These are phyloP conservation scores for Gillenia trifoliata DNA, from an alignment of 306 rosid species.

Conservation along the genomic window DNA sequence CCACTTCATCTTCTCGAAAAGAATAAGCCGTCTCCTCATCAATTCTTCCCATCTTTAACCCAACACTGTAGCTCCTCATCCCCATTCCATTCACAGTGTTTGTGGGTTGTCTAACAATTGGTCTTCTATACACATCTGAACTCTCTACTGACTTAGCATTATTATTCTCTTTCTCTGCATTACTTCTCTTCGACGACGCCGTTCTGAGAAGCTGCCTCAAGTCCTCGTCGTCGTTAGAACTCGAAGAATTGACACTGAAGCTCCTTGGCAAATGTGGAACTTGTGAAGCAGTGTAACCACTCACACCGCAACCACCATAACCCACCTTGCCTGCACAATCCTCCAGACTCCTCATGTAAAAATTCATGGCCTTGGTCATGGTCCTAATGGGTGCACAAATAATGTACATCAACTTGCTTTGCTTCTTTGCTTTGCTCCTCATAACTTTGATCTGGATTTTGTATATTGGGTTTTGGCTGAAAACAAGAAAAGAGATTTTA, in stretches of 20 bases:
- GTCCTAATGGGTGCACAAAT: conserved; percentile 33
- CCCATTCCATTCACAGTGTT: conserved; percentile 4
- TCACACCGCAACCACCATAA: background rate
- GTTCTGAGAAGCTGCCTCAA: conserved; percentile 6
- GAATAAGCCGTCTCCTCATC: conserved; percentile 50
- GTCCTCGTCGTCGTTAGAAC: conserved; percentile 1
- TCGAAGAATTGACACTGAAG: conserved; percentile 12
- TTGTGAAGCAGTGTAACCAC: conserved; percentile 1
- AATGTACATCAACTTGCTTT: conserved; percentile 11
- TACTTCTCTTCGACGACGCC: background rate
- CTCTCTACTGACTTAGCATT: background rate
- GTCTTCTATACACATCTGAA: conserved; percentile 8
- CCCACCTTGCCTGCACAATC: conserved; percentile 32
- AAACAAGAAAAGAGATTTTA: background rate
- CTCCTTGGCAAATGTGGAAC: conserved; percentile 17
- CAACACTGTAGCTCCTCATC: conserved; percentile 29
- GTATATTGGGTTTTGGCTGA: background rate
- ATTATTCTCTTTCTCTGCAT: background rate
- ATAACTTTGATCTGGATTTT: background rate
- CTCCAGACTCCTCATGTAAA: conserved; percentile 33
- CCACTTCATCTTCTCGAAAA: conserved; percentile 33
- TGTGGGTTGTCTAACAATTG: background rate
- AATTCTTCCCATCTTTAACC: conserved; percentile 40
- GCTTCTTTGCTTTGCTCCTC: conserved; percentile 13
- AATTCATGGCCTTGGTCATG: conserved; percentile 34